Base-by-base conservation (phyloP, 495 filamentous ascomycete species). In the Hypoxylon intermedium region DNA sequence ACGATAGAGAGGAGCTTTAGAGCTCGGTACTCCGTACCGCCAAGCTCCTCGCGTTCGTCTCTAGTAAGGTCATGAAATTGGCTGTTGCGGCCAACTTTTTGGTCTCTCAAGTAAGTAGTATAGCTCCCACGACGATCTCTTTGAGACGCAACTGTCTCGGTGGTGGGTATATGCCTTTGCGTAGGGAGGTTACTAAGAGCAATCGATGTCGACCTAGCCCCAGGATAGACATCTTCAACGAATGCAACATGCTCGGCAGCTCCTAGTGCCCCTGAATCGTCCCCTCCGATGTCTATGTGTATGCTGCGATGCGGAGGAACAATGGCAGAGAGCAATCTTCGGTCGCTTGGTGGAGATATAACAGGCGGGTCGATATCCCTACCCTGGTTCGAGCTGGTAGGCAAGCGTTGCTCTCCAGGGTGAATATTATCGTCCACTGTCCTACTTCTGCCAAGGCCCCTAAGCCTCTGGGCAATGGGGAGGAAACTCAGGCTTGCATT, bases 21-120 rank as follows among this genome's bases (percentile, higher is more conserved):
- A 9, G 91, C 90, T 51, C 84, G 82, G 65, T 94, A 94, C 72
- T 96, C 91, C 41, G 85, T 87, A 1, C 91, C 91, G 19, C 89
- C 90, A 4, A 96, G 81, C 51, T 81, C 75, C 51, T 89, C 86
- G 9, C 90, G 82, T 66, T 96, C 89, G 15, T 82, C 81, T 4
- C 78, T 74, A 3, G 83, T 84, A 11, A 96, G 74, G 26, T 82
- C 82, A 66, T 88, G 81, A 67, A 94, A 92, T 58, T 88, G 86
- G 9, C 85, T 86, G 71, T 93, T 93, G 13, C 89, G 80, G 2
- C 86, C 85, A 15, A 88, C 77, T 33, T 71, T 69, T 49, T 65
- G 62, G 9, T 48, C 44, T 23, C 63, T 50, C 30, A 76, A 62
- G 44, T 76, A 68, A 34, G 60, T 53, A 7, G 9, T 38, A 20